Percentiles rank a stretch among this genome's conserved stretches.
Evolutionary conservation across 306 rosid species (phyloP).

Genomic region (Prunus campanulata): DNA sequence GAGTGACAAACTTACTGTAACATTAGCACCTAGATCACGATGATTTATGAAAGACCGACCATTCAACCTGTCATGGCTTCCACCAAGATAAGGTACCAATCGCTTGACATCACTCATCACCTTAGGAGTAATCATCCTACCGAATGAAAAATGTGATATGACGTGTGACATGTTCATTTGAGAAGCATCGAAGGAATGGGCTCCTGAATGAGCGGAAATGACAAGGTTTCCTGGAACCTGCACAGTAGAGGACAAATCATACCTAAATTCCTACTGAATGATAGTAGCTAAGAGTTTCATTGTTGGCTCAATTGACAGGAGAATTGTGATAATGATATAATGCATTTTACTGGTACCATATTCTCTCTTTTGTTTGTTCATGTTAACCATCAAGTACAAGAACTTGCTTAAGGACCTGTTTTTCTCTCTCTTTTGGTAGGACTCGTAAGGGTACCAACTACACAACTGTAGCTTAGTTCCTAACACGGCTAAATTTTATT

Average conservation of each 20-base stretch:
- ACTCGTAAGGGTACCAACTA: neutral
- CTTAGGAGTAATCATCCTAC: conserved; percentile 61
- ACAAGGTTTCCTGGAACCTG: conserved; percentile 96
- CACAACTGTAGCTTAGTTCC: neutral
- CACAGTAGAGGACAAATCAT: conserved; percentile 19
- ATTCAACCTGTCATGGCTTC: conserved; percentile 80
- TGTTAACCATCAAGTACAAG: conserved; percentile 10
- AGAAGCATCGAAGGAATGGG: conserved; percentile 92
- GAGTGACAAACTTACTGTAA: conserved; percentile 71
- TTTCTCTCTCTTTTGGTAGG: neutral
- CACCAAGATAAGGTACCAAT: conserved; percentile 75
- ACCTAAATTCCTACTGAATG: neutral
- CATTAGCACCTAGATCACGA: conserved; percentile 65
- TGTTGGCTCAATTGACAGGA: neutral
- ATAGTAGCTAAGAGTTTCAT: neutral
- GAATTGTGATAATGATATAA: neutral
- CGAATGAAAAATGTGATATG: conserved; percentile 74
- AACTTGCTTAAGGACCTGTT: neutral
- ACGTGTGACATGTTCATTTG: conserved; percentile 98
- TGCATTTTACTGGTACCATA: neutral
- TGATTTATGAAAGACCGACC: conserved; percentile 76
- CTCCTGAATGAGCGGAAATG: conserved; percentile 77
- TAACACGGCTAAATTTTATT: neutral
- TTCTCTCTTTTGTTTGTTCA: neutral
- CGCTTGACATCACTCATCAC: conserved; percentile 66